Conservation (phyloP, 306 rosid species). For the Adenanthera pavonina region DNA sequence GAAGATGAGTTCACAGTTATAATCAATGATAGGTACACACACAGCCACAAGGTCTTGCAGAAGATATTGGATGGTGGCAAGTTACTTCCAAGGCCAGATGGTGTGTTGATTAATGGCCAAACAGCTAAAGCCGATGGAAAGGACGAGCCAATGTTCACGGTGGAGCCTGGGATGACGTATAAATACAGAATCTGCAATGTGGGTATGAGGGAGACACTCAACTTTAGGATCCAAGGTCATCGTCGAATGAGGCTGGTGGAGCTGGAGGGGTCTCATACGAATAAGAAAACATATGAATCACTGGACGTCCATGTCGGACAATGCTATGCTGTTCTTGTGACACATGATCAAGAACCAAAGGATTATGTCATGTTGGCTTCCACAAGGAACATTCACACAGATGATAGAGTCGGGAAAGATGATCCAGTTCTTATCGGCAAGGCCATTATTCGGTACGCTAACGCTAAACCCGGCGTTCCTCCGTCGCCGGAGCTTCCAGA, state of each 20-base stretch:
- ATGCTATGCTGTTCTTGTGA: background rate
- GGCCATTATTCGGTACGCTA: background rate
- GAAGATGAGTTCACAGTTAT: background rate
- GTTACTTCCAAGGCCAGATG: background rate
- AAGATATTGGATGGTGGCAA: background rate
- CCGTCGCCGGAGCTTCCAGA: background rate
- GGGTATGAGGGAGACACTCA: background rate
- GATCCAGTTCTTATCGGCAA: background rate
- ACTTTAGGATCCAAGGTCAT: background rate
- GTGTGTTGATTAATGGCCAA: background rate
- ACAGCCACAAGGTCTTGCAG: background rate
- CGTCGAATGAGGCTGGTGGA: background rate
- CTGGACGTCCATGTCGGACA: background rate
- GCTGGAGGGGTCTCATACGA: background rate
- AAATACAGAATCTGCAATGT: background rate
- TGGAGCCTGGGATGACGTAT: background rate
- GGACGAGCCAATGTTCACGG: background rate
- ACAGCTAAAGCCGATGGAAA: background rate
- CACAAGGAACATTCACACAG: background rate
- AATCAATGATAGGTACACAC: background rate
- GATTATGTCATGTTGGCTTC: background rate
- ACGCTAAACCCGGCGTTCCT: background rate
- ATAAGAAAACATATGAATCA: background rate
- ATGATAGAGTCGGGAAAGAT: background rate
- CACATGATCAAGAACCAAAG: background rate